A percentile compares a stretch with the other conserved stretches of the same genome.
These are phyloP conservation scores for Blattamonas nauphoetae DNA, from an alignment of 78 protist genomes.

Conservation along the genomic window DNA sequence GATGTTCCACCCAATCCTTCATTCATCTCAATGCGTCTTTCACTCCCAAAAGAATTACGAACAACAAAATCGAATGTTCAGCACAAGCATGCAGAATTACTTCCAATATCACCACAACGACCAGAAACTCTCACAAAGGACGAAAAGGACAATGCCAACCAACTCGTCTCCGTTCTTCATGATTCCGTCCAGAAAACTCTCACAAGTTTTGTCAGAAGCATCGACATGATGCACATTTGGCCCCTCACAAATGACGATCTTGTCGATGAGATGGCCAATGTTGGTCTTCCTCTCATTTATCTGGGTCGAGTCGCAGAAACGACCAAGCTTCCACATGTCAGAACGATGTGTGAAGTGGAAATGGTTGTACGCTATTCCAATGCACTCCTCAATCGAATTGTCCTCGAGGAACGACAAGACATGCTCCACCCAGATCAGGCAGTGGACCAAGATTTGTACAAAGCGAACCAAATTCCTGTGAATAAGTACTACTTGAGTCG, in stretches of 20 bases:
- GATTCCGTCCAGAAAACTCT: too few species aligned
- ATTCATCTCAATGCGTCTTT: too few species aligned
- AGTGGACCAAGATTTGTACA: too few species aligned
- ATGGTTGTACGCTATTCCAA: background rate
- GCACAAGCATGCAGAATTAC: too few species aligned
- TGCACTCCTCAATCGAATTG: background rate
- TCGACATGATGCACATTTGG: background rate
- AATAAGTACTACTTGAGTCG: background rate
- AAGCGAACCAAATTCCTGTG: background rate
- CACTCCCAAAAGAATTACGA: too few species aligned
- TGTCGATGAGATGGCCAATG: background rate
- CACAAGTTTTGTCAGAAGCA: background rate
- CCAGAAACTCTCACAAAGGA: too few species aligned
- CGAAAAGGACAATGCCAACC: too few species aligned
- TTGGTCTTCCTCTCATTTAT: background rate
- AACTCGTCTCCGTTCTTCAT: too few species aligned
- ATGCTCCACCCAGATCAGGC: too few species aligned
- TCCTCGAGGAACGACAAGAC: background rate
- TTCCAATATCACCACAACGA: too few species aligned
- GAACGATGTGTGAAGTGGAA: background rate
- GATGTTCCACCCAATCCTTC: slow-evolving; percentile 1
- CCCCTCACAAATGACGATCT: background rate
- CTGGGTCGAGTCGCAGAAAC: background rate
- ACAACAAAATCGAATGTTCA: too few species aligned
- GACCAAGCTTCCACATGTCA: background rate